Evolutionary conservation across 73 alveolate species (phyloP).

Genomic region (Tetrahymena malaccensis): DNA sequence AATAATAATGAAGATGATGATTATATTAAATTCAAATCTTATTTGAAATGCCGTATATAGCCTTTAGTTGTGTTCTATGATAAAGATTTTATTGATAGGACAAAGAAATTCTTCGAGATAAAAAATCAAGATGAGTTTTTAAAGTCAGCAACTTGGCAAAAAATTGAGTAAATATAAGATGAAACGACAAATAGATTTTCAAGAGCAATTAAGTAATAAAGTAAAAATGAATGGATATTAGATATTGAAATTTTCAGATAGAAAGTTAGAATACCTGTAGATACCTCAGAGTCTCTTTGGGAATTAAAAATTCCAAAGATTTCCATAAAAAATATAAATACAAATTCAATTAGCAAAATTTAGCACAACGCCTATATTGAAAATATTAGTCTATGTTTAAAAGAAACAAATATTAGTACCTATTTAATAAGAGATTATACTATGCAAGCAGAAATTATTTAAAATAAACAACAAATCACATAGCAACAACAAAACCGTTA

Average conservation of each 20-base stretch:
- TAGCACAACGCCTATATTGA: not conserved
- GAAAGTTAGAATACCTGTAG: not conserved
- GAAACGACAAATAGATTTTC: not conserved
- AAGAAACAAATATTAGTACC: not conserved
- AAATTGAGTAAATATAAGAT: not conserved
- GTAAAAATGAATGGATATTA: not conserved
- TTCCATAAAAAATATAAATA: not conserved
- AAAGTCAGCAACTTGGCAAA: not conserved
- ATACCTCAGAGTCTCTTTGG: not conserved
- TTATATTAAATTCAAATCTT: not conserved
- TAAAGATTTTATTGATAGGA: not conserved
- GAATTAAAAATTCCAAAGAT: not conserved
- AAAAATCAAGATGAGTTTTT: not conserved
- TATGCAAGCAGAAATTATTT: not conserved
- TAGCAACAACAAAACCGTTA: not conserved
- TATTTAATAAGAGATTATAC: not conserved
- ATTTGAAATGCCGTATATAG: not conserved
- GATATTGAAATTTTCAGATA: not conserved
- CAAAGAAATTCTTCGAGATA: not conserved
- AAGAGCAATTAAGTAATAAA: not conserved
- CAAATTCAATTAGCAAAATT: not conserved
- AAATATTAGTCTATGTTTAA: not conserved
- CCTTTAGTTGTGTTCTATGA: not conserved
- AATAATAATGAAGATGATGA: not conserved
- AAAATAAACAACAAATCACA: not conserved